phyloP scores from a whole-genome alignment of 495 filamentous ascomycete genomes.

The Penicillium daleae region DNA sequence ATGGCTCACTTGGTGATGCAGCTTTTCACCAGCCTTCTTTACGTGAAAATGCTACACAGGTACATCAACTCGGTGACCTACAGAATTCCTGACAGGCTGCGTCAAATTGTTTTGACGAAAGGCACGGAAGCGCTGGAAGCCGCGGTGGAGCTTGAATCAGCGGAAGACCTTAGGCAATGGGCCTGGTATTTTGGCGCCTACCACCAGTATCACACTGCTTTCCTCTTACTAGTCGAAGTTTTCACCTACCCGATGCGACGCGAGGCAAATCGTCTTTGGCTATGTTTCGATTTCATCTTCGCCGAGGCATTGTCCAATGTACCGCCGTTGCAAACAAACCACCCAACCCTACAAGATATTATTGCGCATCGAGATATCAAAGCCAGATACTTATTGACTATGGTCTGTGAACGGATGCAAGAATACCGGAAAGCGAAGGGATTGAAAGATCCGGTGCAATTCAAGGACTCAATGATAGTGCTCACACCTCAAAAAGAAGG shows the following conservation, averaged over 20 bases:
- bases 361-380: slow-evolving; percentile 1
- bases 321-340: background rate
- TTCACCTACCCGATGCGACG: background rate
- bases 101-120: slow-evolving; percentile 33
- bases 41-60: slow-evolving; percentile 6
- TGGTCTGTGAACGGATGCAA: background rate
- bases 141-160: slow-evolving; percentile 38
- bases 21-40: slow-evolving; percentile 17
- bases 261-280: background rate
- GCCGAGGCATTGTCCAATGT: background rate
- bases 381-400: background rate
- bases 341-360: background rate
- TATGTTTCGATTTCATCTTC: slow-evolving; percentile 1
- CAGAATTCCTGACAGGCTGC: slow-evolving; percentile 32
- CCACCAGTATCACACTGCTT: background rate
- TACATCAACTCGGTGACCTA: slow-evolving; percentile 14
- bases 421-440: background rate
- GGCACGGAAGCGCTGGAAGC: slow-evolving; percentile 37
- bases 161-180: background rate
- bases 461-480: background rate
- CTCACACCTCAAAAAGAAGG: background rate
- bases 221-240: background rate
- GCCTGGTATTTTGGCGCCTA: slow-evolving; percentile 1
- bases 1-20: background rate
- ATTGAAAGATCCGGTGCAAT: background rate